Base-by-base conservation (phyloP, 169 alveolate species). In the Perkinsus chesapeaki region DNA sequence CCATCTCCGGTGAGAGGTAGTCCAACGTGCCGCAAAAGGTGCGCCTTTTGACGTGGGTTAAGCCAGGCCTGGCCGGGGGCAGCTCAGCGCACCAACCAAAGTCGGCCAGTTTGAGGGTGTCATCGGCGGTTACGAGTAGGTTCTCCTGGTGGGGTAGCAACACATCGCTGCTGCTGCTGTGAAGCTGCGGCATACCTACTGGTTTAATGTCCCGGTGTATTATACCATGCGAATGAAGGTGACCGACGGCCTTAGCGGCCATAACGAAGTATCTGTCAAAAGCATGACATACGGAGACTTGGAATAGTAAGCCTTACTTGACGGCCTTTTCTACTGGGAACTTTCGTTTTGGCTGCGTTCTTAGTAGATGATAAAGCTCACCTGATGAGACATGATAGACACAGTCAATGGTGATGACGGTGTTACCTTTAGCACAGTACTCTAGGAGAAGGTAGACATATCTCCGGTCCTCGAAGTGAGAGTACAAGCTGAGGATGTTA, bases 11-110 rank as follows among this genome's bases (percentile, higher is more conserved):
- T 19, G 99, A 98, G 43, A 98, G 95, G 95, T 98, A 98, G 90
- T 98, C 99, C 31, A 96, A 95, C 0, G 99, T 98, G 27, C 99
- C 99, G 92, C 99, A 98, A 43, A 98, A 95, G 60, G 99, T 98
- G 39, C 96, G 93, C 92, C 99, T 96, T 92, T 96, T 97, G 92
- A 96, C 96, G 48, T 97, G 95, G 34, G 97, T 97, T 91, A 97
- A 95, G 95, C 97, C 97, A 16, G 82, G 31, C 3, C 12, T 34
- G 31, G 82, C 37, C 1, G 82, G 36, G 82, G 82, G 82, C 34
- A 97, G 82, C 47, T 95, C 96, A 1, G 96, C 96, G 90, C 98
- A 95, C 98, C 98, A 98, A 0, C 99, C 99, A 95, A 98, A 98
- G 94, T 98, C 99, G 16, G 99, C 98, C 36, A 98, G 93, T 94